Base-by-base conservation (phyloP, 2,329 filamentous ascomycete genomes). In the Didymella pomorum region DNA sequence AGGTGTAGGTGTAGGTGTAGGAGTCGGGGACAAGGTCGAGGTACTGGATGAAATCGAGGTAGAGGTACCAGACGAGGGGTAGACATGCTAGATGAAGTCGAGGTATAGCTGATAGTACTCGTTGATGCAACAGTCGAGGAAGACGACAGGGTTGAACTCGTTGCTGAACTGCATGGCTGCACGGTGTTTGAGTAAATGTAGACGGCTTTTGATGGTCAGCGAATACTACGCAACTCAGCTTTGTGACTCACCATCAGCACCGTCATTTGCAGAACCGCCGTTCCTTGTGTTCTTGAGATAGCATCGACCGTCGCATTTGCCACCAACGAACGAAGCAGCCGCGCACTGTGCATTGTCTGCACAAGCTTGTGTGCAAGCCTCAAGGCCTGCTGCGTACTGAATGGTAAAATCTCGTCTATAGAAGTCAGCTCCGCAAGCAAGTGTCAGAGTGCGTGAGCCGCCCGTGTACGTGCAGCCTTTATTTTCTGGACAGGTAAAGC, bases 221-320 rank as follows among this genome's bases (percentile, higher is more conserved):
- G n/a, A 18, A 18, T 23, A 9, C 9, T n/a, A 35, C 4, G 4
- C 7, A 12, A 35, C 4, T 33, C 16, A 35, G 11, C 29, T 4
- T 2, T 18, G 11, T 23, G 14, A 43, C 49, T 44, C 16, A 52
- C 49, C 39, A 44, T 52, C 49, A 18, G 44, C 18, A 6, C 20
- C 37, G 20, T 52, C 28, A 20, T 52, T 52, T 2, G 16, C 28
- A 16, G 20, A 11, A 7, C 2, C 20, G 14, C 28, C 31, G 20
- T 41, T 41, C 14, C 47, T 53, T 18, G 33, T 41, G 16, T 28
- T n/a, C 10, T 53, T 53, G 20, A 53, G 42, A 41, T 53, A 53
- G 42, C 42, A 53, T 2, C 33, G 29, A 11, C 50, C 50, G 0
- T 20, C 41, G 12, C 41, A 23, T 14, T 29, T 51, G n/a, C 48